Evolutionary conservation across 768 basidiomycete genomes (phyloP).

Genomic region (Boletus patriciae): DNA sequence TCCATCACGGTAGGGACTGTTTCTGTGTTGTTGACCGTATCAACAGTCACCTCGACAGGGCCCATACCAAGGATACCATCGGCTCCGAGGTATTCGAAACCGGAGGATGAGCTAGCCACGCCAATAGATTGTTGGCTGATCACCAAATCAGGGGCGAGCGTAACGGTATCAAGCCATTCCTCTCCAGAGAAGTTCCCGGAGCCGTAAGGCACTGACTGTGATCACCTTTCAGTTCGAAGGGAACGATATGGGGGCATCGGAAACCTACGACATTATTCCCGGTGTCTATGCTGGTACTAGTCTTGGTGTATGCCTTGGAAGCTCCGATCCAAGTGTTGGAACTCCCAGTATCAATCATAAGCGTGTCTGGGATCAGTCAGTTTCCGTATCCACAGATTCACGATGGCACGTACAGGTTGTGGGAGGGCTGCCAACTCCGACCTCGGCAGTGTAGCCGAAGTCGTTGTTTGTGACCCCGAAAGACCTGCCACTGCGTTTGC

Average conservation of each 20-base stretch:
- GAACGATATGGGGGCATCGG: not conserved
- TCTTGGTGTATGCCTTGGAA: slow-evolving; percentile 12
- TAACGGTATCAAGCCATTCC: slow-evolving; percentile 14
- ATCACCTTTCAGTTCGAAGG: not conserved
- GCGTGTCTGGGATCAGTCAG: slow-evolving; percentile 20
- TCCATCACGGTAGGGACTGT: slow-evolving; percentile 36
- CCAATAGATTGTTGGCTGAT: slow-evolving; percentile 35
- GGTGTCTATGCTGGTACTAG: slow-evolving; percentile 14
- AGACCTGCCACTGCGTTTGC: slow-evolving; percentile 10
- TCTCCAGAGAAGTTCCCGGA: slow-evolving; percentile 10
- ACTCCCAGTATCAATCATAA: slow-evolving; percentile 34
- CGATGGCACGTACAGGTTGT: slow-evolving; percentile 30
- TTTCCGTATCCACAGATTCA: not conserved
- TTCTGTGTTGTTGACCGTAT: slow-evolving; percentile 11
- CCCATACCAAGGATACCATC: slow-evolving; percentile 42
- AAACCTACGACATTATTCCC: slow-evolving; percentile 23
- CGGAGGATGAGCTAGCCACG: slow-evolving; percentile 27
- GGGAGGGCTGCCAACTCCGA: slow-evolving; percentile 28
- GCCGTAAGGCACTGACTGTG: slow-evolving; percentile 4
- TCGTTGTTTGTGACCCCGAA: slow-evolving; percentile 20
- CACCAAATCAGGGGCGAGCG: not conserved
- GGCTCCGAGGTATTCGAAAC: slow-evolving; percentile 14
- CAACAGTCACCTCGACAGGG: slow-evolving; percentile 35
- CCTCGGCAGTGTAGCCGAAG: slow-evolving; percentile 32
- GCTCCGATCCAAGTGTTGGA: slow-evolving; percentile 19